Base-by-base conservation (phyloP, 2,329 filamentous ascomycete genomes). In the Fusarium compactum region DNA sequence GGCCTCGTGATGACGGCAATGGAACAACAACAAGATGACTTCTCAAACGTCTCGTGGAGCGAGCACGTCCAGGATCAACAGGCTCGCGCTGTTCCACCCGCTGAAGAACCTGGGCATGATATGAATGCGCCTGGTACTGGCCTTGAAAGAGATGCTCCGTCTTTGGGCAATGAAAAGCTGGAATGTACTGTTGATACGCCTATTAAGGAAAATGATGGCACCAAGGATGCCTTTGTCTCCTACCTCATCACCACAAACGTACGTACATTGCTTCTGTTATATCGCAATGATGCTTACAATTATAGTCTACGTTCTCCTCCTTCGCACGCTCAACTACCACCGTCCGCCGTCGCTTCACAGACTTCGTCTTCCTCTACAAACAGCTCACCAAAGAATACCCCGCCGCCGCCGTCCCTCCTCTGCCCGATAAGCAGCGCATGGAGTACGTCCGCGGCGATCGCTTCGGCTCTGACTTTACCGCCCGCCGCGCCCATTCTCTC, bases 361-460 rank as follows among this genome's bases (percentile, higher is more conserved):
- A 99, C 83, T 99, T 99, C 79, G 91, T 97, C 74, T 99, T 97
- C 80, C 89, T 99, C 68, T 98, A 93, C 84, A 98, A 97, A 82
- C 91, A 93, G 32, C 90, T 99, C 54, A 90, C 87, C 69, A 91
- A 90, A 78, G 95, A 98, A 79, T 98, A 94, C 76, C 93, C 94
- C 64, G 93, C 94, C 83, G 93, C 92, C 80, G 96, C 96, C 50
- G 93, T 99, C 6, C 96, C 96, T 30, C 96, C 96, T 48, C 86
- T 99, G 57, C 96, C 96, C 56, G 96, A 98, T 82, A 99, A 98
- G 86, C 95, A 98, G 85, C 97, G 97, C 82, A 97, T 99, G 93
- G 94, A 97, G 78, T 98, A 98, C 78, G 96, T 98, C 54, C 92
- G 95, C 38, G 96, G 96, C 74, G 95, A 98, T 83, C 92, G 96